phyloP scores from a whole-genome alignment of 495 filamentous ascomycete species.

The Penicillium goetzii region DNA sequence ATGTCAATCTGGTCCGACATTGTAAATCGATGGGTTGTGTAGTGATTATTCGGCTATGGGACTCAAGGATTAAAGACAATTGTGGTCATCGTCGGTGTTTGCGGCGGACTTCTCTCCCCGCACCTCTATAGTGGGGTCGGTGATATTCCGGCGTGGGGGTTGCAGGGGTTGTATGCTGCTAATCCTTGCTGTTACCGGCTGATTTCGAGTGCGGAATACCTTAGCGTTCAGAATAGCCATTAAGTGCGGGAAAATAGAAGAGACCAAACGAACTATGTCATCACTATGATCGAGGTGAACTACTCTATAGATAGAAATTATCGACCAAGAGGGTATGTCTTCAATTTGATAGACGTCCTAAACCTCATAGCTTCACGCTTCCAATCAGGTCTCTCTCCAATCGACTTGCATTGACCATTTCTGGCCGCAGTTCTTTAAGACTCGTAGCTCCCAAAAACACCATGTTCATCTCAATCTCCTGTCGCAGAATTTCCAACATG shows the following conservation, averaged over 20 bases:
- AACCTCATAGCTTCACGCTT: constrained; percentile 39
- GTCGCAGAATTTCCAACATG: constrained; percentile 39
- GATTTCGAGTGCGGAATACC: neutral
- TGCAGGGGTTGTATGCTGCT: neutral
- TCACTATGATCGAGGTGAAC: too few species aligned
- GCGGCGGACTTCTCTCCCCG: constrained; percentile 12
- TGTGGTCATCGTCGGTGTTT: neutral
- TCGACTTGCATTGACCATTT: constrained; percentile 42
- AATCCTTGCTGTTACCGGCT: neutral
- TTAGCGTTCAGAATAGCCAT: too few species aligned
- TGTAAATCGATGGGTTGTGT: neutral
- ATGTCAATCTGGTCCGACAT: constrained; percentile 42
- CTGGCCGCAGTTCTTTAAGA: constrained; percentile 33
- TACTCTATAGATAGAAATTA: too few species aligned
- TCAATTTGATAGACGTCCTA: neutral
- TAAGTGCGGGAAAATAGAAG: too few species aligned
- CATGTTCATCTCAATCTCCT: constrained; percentile 48
- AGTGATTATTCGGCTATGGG: neutral
- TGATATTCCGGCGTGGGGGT: constrained; percentile 17
- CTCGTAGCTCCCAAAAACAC: constrained; percentile 38
- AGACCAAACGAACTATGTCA: too few species aligned
- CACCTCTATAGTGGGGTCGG: constrained; percentile 4
- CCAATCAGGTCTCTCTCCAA: constrained; percentile 43
- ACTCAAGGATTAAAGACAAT: neutral
- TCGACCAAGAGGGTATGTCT: too few species aligned